Percentiles rank a stretch among this genome's conserved stretches.
Conservation (phyloP, 169 alveolate species). For the Neospora caninum region DNA sequence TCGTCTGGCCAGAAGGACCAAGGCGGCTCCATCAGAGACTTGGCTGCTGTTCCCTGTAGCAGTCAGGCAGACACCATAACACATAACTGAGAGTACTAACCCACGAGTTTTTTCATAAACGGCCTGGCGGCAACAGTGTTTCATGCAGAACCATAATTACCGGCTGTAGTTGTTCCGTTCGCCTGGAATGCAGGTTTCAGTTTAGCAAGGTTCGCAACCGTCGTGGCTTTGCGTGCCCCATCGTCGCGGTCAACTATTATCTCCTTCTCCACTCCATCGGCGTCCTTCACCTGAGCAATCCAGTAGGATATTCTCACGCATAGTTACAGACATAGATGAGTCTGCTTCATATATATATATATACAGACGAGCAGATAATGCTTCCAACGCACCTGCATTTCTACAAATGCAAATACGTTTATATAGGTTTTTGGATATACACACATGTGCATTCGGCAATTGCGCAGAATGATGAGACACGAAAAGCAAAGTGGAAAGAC, state of each 20-base stretch:
- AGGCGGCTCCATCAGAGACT: slow-evolving; percentile 94
- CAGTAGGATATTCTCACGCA: not conserved
- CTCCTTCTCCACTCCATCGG: slow-evolving; percentile 76
- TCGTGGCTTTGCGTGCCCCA: slow-evolving; percentile 88
- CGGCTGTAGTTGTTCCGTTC: slow-evolving; percentile 93
- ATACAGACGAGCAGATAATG: not conserved
- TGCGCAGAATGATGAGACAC: too few relatives aligned
- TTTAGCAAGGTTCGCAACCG: slow-evolving; percentile 80
- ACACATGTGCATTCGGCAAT: too few relatives aligned
- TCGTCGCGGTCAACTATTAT: slow-evolving; percentile 84
- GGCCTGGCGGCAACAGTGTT: not conserved
- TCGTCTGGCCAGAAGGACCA: slow-evolving; percentile 88
- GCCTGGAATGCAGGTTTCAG: slow-evolving; percentile 90
- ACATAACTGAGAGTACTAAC: not conserved
- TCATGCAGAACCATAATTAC: slow-evolving; percentile 42
- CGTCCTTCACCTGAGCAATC: slow-evolving; percentile 18
- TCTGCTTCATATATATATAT: not conserved
- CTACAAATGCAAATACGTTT: not conserved
- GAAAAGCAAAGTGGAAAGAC: too few relatives aligned
- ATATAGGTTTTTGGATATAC: not conserved
- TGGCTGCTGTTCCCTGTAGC: slow-evolving; percentile 84
- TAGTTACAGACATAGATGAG: not conserved
- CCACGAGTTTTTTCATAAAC: not conserved
- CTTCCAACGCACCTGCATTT: not conserved
- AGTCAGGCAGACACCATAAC: not conserved